Evolutionary conservation across 345 rosid genomes (phyloP).

Genomic region (Corymbia maculata): DNA sequence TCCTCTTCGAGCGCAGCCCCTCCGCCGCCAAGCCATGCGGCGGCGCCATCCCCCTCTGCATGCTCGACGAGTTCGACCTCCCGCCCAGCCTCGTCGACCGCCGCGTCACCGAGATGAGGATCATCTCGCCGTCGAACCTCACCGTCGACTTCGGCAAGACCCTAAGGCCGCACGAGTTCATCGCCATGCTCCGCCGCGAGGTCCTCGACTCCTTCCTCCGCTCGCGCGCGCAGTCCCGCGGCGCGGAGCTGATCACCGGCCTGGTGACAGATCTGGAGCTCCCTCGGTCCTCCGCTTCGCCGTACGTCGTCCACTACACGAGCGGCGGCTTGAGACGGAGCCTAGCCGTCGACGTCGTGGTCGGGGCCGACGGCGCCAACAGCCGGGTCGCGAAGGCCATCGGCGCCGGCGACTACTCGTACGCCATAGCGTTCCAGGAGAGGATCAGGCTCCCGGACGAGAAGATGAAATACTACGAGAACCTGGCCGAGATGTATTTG

Average conservation of each 20-base stretch:
- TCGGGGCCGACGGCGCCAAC: constrained; percentile 71
- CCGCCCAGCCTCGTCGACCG: constrained; percentile 56
- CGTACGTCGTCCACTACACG: constrained; percentile 48
- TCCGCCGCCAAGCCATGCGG: constrained; percentile 59
- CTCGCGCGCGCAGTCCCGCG: constrained; percentile 39
- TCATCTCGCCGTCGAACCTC: constrained; percentile 63
- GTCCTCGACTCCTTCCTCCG: constrained; percentile 70
- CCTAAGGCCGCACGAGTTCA: constrained; percentile 39
- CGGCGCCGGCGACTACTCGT: constrained; percentile 38
- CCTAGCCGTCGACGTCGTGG: constrained; percentile 40
- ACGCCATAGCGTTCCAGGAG: constrained; percentile 68
- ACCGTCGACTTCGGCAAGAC: constrained; percentile 57
- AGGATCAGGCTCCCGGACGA: constrained; percentile 50
- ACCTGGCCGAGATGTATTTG: constrained; percentile 67
- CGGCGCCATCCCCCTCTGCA: constrained; percentile 70
- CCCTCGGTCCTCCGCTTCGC: constrained; percentile 22
- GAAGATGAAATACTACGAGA: constrained; percentile 47
- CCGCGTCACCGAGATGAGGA: constrained; percentile 52
- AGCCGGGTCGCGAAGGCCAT: constrained; percentile 51
- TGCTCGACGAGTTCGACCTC: constrained; percentile 60
- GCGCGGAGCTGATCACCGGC: constrained; percentile 31
- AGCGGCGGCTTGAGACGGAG: constrained; percentile 10
- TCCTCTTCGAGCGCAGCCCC: constrained; percentile 56
- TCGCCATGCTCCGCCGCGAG: constrained; percentile 69
- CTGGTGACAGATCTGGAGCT: constrained; percentile 45